A percentile compares a stretch with the other conserved stretches of the same genome.
These are phyloP conservation scores for Anaeromyces robustus DNA, from an alignment of 192 early-diverging fungal species.

Conservation along the genomic window DNA sequence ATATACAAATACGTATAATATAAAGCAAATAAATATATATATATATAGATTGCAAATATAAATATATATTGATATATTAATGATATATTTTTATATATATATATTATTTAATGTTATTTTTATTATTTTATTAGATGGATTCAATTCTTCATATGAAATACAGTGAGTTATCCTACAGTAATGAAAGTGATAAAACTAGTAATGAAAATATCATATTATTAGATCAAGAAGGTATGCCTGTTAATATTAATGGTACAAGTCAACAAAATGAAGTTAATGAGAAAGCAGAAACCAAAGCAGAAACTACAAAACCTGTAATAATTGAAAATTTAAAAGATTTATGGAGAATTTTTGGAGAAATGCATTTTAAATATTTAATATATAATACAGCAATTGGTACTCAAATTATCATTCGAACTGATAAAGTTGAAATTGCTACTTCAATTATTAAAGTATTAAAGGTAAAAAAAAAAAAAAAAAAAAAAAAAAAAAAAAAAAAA, in stretches of 20 bases:
- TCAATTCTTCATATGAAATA: background rate
- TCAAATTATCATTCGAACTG: background rate
- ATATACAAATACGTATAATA: no score
- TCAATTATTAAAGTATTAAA: background rate
- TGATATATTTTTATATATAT: no score
- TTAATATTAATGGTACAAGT: background rate
- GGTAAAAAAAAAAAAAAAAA: background rate
- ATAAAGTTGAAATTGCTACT: background rate
- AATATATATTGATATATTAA: no score
- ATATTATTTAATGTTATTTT: no score
- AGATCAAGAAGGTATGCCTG: background rate
- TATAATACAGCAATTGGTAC: background rate
- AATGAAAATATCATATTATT: background rate
- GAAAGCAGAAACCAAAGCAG: background rate
- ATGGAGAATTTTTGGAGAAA: background rate
- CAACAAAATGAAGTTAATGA: background rate
- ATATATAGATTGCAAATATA: no score
- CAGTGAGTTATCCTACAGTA: background rate
- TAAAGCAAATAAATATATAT: no score
- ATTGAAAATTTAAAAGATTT: background rate
- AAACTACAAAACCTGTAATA: background rate
- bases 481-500: no score
- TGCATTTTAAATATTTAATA: background rate
- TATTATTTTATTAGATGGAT: background rate
- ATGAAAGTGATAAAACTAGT: background rate